Percentiles rank a stretch among this genome's conserved stretches.
phyloP scores from a whole-genome alignment of 176 grass and related monocot species.

The Ampelocalamus luodianensis region DNA sequence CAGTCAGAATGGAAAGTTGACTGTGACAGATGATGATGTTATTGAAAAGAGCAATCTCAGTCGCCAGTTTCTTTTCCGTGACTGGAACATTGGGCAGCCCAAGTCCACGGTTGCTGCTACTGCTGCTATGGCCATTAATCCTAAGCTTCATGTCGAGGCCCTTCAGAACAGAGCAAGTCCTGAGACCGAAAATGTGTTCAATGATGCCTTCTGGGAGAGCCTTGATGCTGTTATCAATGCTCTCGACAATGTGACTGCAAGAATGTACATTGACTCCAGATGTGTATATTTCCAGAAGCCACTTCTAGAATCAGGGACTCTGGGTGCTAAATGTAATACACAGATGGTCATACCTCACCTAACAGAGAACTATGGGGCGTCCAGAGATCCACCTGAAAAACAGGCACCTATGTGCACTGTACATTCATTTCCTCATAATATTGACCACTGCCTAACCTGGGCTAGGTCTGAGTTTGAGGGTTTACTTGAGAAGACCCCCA shows the following conservation, averaged over 20 bases:
- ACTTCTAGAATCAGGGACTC: conserved; percentile 87
- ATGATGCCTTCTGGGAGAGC: conserved; percentile 85
- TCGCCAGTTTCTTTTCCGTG: conserved; percentile 94
- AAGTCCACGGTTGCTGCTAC: conserved; percentile 92
- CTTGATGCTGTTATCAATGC: conserved; percentile 89
- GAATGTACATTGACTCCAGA: conserved; percentile 91
- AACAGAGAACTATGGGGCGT: conserved; percentile 94
- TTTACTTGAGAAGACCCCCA: conserved; percentile 91
- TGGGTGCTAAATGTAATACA: conserved; percentile 96
- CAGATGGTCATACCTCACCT: conserved; percentile 95
- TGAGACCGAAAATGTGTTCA: conserved; percentile 92
- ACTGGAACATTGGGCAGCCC: conserved; percentile 93
- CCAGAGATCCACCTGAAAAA: conserved; percentile 94
- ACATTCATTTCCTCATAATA: conserved; percentile 96
- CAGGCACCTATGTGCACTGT: conserved; percentile 96
- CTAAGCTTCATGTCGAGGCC: conserved; percentile 72
- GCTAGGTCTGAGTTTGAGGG: conserved; percentile 93
- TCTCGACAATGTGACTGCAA: conserved; percentile 83
- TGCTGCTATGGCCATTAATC: conserved; percentile 72
- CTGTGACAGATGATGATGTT: conserved; percentile 91
- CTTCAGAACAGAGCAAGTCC: conserved; percentile 92
- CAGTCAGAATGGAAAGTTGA: conserved; percentile 65
- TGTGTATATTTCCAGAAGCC: conserved; percentile 94
- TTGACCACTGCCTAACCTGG: conserved; percentile 94
- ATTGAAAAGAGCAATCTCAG: conserved; percentile 98